Base-by-base conservation (phyloP, 78 protist genomes). In the Cavenderia fasciculata region DNA sequence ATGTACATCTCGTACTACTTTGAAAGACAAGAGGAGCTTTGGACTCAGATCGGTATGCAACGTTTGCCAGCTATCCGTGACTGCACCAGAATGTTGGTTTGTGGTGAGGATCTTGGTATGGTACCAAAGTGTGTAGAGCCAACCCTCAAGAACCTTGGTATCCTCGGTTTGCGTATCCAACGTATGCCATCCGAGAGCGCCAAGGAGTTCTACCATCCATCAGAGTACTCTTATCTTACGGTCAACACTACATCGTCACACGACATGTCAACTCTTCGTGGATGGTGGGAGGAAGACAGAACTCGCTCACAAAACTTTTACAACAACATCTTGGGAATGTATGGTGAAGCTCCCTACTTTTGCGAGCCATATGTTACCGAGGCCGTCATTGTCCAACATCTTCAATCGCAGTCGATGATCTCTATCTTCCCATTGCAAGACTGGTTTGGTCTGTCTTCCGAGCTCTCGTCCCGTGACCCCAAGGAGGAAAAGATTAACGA, bases 101-200 rank as follows among this genome's bases (percentile, higher is more conserved):
- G 96, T 77, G 97, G 96, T 21, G 97, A 96, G 38, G 97, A 96
- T 78, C 85, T 96, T 10, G 97, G 97, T 65, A 79, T 76, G 82
- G 84, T 93, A 23, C 94, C 96, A 47, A 65, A 68, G 40, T 87
- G 95, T 57, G 94, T 94, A 12, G 86, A 74, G 16, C 79, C 74
- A 14, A 91, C 75, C 11, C 59, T 96, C 73, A 54, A 49, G 0
- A 74, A 85, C 46, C 47, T 87, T 1, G 93, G 78, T 43, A 77
- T 94, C 49, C 76, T 85, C 11, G 77, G 90, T 47, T 59, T 92
- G 14, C 44, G 85, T 44, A 76, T 92, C 68, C 93, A 92, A 69
- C 33, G 95, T 27, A 92, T 92, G 95, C 95, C 95, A 19, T 51
- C 85, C 0, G 92, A 92, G 21, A 38, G 65, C 2, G 61, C 41